Base-by-base conservation (phyloP, 768 basidiomycete genomes). In the Hericium coralloides region DNA sequence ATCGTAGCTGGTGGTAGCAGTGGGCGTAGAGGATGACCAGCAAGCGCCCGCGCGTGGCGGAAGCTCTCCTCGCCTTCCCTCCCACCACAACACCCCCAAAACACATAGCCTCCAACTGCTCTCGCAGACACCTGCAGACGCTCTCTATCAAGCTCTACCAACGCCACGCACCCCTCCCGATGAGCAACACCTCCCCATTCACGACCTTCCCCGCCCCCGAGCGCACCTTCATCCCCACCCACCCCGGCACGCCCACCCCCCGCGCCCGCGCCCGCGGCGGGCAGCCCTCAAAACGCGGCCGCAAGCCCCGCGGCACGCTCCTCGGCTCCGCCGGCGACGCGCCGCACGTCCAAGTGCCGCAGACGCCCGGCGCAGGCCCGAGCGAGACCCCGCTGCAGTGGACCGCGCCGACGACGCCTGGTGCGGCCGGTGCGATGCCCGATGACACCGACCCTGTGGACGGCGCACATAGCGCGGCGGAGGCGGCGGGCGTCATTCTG, bases 221-320 rank as follows among this genome's bases (percentile, higher is more conserved):
- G 6, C 52, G 56, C 56, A 54, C 59, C 20, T 60, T 60, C 56
- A 60, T 60, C 57, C 56, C 56, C 38, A 52, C 56, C 18, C 50
- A 49, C 53, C 52, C 57, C 25, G 38, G 10, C 31, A 48, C 53
- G 20, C 37, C 59, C 25, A 8, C 59, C 18, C 52, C 59, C 5
- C 55, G 58, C 8, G 22, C 58, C 36, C 47, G 31, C 0, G 48
- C 52, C 10, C 54, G 15, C 12, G 54, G 58, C 4, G 31, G 9
- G 9, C 7, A 54, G 22, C 49, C 38, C 15, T 49, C 59, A 23
- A 62, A 62, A 52, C 60, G 60, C 51, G 60, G 60, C 14, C 56
- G 60, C 47, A 62, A 62, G 53, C 56, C 60, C 12, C 59, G 60
- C 6, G 26, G 52, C 31, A 47, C 25, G 8, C 51, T 53, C 4